Evolutionary conservation across 208 protist species (phyloP), one percentile per base, ranked within the genome.

Genomic region (Leishmania gerbilli): DNA sequence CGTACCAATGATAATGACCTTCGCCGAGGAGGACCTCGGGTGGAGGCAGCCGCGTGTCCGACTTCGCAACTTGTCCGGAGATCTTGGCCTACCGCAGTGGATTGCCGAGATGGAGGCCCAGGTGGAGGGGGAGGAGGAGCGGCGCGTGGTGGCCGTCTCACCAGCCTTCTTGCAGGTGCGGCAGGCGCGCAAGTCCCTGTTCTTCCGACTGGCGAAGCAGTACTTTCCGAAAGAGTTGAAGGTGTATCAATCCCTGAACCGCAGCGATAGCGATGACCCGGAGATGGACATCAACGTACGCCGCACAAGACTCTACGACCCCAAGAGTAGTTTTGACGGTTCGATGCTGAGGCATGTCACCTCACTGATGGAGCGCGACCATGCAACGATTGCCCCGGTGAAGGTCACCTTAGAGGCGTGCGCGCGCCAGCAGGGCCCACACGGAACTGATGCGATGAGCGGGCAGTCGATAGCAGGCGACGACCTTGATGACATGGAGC

Each of bases 81-180:
- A 92, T 45, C 78, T 96, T 31, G 92, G 92, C 31, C 81, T 96
- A 42, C 91, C 93, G 34, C 93, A 96, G 83, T 98, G 95, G 92
- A 89, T 94, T 68, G 95, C 95, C 11, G 93, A 98, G 88, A 83
- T 98, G 88, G 95, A 98, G 87, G 95, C 90, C 42, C 86, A 90
- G 74, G 89, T 96, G 56, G 89, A 95, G 40, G 86, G 91, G 6
- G 90, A 95, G 76, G 86, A 93, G 49, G 81, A 86, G 3, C 88
- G 90, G 17, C 91, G 91, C 42, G 87, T 95, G 17, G 95, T 98
- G 51, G 95, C 92, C 6, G 86, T 92, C 65, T 96, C 93, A 1
- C 87, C 92, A 13, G 72, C 90, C 37, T 95, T 91, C 75, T 65
- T 89, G 72, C 93, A 96, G 80, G 86, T 87, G 55, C 79, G 86